These are phyloP conservation scores for Chrysoporthe austroafricana DNA, from an alignment of 2,329 filamentous ascomycete species.

Conservation along the genomic window DNA sequence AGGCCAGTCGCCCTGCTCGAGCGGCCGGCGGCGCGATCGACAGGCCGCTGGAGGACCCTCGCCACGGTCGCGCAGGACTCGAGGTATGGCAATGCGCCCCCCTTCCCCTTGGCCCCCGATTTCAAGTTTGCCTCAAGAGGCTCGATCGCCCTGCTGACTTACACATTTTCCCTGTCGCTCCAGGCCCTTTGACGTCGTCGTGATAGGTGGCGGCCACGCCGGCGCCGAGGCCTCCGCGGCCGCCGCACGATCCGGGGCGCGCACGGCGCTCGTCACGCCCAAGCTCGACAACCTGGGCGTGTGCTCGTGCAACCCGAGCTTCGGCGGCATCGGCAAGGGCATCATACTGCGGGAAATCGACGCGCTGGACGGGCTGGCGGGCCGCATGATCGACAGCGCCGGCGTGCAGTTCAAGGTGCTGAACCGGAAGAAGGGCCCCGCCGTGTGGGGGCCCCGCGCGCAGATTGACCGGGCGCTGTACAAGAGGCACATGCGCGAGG, in stretches of 20 bases:
- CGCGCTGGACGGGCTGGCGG: conserved; percentile 87
- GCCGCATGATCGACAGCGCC: conserved; percentile 87
- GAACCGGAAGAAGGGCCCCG: conserved; percentile 88
- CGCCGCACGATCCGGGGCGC: conserved; percentile 84
- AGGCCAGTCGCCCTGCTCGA: conserved; percentile 32
- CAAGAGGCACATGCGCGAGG: conserved; percentile 86
- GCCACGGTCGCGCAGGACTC: conserved; percentile 39
- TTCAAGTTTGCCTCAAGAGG: too few species aligned
- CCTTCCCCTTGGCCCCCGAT: too few species aligned
- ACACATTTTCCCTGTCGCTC: background rate
- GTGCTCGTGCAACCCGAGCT: conserved; percentile 95
- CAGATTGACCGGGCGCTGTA: conserved; percentile 94
- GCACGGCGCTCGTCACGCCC: conserved; percentile 88
- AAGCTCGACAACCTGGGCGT: conserved; percentile 87
- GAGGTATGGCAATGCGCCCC: conserved; percentile 32
- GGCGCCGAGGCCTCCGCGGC: conserved; percentile 93
- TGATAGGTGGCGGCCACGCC: conserved; percentile 94
- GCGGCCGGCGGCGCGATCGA: conserved; percentile 25
- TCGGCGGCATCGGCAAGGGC: conserved; percentile 98
- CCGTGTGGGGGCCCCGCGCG: conserved; percentile 94
- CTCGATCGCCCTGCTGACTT: background rate
- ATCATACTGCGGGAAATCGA: conserved; percentile 96
- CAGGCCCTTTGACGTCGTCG: conserved; percentile 86
- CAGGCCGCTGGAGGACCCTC: conserved; percentile 32
- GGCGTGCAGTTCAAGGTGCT: conserved; percentile 92